Base-by-base conservation (phyloP, 2,329 filamentous ascomycete genomes). In the Stylonectria norvegica region DNA sequence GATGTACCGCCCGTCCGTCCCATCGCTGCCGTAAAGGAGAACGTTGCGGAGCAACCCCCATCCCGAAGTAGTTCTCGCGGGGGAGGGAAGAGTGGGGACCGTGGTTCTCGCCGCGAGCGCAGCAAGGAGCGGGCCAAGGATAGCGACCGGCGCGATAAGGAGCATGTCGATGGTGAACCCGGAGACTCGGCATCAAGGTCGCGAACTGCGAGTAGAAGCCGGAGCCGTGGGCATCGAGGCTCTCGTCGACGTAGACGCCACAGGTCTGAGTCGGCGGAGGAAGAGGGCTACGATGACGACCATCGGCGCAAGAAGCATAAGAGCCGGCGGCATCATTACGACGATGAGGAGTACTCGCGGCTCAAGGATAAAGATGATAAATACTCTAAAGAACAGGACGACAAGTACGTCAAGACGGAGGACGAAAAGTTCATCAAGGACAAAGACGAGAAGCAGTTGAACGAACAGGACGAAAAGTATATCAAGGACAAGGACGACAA, bases 251-350 rank as follows among this genome's bases (percentile, higher is more conserved):
- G 75, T 47, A 75, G 75, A 45, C 72, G 69, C 22, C 74, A 78
- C 49, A 78, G 74, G 27, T 83, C 80, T 11, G 62, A 64, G 37
- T 77, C 73, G 15, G 66, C 69, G 20, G 69, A 68, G 14, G 75
- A 73, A 20, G 72, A 71, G 42, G 67, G 69, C 41, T 68, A 70
- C 40, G 70, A 74, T 25, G 62, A 64, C 20, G 48, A 55, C 37
- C 68, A 71, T 34, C 73, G 73, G 40, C 75, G 76, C 52, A 76
- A 75, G 42, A 71, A 68, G 48, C 69, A 75, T 50, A 69, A 60
- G 50, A 67, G 65, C 61, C 64, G 68, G 42, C 65, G 68, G 43
- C 60, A 66, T 31, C 58, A 70, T 41, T 17, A 32, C 19, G 53
- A 66, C 50, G 66, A 67, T 12, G 71, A 75, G 34, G 74, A 75